Percentiles rank a stretch among this genome's conserved stretches.
Conservation (phyloP, 306 rosid genomes). For the Delonix regia region DNA sequence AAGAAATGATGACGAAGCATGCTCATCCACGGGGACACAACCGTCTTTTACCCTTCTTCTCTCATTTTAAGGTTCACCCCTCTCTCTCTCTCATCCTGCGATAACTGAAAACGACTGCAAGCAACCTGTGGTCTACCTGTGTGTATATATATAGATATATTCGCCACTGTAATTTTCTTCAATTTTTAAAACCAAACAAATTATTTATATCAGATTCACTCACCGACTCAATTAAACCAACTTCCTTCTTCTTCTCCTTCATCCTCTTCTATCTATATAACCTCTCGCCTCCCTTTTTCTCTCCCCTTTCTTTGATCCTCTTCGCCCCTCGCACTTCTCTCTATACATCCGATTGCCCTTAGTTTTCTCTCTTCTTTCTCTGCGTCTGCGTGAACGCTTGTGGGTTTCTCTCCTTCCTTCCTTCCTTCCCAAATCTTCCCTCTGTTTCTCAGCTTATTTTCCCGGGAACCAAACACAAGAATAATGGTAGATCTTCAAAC, state of each 20-base stretch:
- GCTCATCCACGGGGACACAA: slow-evolving; percentile 26
- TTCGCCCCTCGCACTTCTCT: neutral
- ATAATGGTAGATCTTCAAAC: slow-evolving; percentile 74
- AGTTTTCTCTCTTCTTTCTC: neutral
- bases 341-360: neutral
- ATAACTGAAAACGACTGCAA: slow-evolving; percentile 89
- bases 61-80: slow-evolving; percentile 53
- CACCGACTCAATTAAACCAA: slow-evolving; percentile 63
- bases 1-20: neutral
- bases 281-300: slow-evolving; percentile 1
- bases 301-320: slow-evolving; percentile 9
- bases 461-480: neutral
- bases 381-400: neutral
- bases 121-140: slow-evolving; percentile 71
- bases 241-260: too few species aligned
- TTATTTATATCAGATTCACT: slow-evolving; percentile 29
- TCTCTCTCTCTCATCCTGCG: slow-evolving; percentile 41
- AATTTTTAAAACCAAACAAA: neutral
- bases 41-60: slow-evolving; percentile 41
- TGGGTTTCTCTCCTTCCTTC: neutral
- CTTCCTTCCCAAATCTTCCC: neutral
- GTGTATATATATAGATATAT: neutral
- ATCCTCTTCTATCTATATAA: slow-evolving; percentile 44
- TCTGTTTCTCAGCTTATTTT: neutral
- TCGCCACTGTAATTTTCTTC: neutral